Conservation (phyloP, 768 basidiomycete genomes). For the Termitomyces sp. region DNA sequence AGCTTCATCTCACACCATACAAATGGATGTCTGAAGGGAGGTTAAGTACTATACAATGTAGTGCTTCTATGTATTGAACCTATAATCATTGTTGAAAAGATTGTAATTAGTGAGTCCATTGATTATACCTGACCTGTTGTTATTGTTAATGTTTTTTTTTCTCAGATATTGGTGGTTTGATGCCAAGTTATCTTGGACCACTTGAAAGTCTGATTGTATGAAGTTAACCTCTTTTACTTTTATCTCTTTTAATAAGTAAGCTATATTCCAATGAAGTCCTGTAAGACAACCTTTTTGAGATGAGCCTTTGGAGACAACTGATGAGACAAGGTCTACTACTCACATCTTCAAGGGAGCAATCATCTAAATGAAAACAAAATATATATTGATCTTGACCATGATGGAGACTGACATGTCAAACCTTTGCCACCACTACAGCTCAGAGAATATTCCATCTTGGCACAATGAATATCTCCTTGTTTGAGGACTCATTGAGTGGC, state of each 20-base stretch:
- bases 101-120: constrained; percentile 47
- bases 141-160: constrained; percentile 7
- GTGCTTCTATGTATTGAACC: constrained; percentile 61
- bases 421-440: no score
- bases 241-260: not conserved
- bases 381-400: no score
- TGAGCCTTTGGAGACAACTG: no score
- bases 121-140: not conserved
- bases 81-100: constrained; percentile 59
- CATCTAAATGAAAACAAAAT: no score
- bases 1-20: no score
- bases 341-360: no score
- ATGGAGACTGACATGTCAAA: no score
- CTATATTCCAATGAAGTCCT: not conserved
- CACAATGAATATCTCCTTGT: no score
- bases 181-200: constrained; percentile 58
- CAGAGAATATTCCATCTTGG: no score
- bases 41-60: constrained; percentile 37
- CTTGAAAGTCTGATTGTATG: constrained; percentile 42
- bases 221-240: not conserved
- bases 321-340: no score
- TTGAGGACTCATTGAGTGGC: no score
- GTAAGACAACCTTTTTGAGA: not conserved
- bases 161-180: constrained; percentile 52
- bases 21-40: no score